Conservation (phyloP, 2,329 filamentous ascomycete species). For the Rutstroemia sydowiana region DNA sequence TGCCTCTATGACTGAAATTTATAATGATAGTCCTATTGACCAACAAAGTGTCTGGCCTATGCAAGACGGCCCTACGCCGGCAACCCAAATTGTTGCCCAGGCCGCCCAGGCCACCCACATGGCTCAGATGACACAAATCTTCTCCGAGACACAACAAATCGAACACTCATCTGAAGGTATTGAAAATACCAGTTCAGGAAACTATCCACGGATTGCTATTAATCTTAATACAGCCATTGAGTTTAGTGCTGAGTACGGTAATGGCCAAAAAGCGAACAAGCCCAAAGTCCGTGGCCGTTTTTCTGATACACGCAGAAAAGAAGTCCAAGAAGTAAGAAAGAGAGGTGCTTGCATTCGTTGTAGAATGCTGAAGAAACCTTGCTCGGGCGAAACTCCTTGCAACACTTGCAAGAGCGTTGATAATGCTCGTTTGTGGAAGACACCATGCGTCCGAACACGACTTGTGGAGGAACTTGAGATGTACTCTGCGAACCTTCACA, state of each 20-base stretch:
- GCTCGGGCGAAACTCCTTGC: constrained; percentile 56
- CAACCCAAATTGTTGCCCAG: constrained; percentile 1
- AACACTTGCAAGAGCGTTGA: constrained; percentile 57
- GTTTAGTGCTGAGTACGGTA: constrained; percentile 29
- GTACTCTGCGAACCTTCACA: constrained; percentile 57
- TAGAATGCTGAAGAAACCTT: constrained; percentile 58
- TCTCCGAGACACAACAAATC: constrained; percentile 15
- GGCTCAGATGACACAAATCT: constrained; percentile 16
- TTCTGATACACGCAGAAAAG: constrained; percentile 49
- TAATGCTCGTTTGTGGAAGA: constrained; percentile 57
- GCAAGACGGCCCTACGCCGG: constrained; percentile 15
- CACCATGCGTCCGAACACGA: constrained; percentile 54
- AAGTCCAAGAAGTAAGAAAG: constrained; percentile 58
- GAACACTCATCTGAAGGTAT: constrained; percentile 11
- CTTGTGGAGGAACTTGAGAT: constrained; percentile 55
- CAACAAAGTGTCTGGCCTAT: constrained; percentile 24
- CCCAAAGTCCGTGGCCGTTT: constrained; percentile 50
- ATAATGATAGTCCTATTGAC: constrained; percentile 14
- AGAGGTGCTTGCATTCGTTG: constrained; percentile 60
- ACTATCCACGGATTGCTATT: constrained; percentile 7
- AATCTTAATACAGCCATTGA: constrained; percentile 23
- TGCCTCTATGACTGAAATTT: constrained; percentile 18
- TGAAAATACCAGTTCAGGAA: constrained; percentile 7
- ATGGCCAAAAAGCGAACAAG: constrained; percentile 24
- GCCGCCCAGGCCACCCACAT: constrained; percentile 7